Percentiles rank a stretch among this genome's conserved stretches.
phyloP scores from a whole-genome alignment of 2,329 filamentous ascomycete species.

The Claviceps cyperi region DNA sequence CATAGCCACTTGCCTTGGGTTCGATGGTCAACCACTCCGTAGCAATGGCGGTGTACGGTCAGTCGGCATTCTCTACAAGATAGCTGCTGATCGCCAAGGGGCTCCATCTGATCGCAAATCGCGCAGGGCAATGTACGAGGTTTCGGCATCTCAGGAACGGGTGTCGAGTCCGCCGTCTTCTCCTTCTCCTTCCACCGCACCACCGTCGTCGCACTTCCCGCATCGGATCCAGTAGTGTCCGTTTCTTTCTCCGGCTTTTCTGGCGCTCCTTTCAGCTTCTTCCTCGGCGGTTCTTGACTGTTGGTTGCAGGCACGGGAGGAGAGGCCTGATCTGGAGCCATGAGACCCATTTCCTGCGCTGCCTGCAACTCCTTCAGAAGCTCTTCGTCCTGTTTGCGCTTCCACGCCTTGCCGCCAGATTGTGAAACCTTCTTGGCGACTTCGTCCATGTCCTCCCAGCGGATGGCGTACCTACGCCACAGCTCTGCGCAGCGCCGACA shows the following conservation, averaged over 20 bases:
- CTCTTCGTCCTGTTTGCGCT: slow-evolving; percentile 84
- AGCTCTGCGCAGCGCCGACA: slow-evolving; percentile 83
- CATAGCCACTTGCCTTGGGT: slow-evolving; percentile 75
- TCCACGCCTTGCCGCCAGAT: slow-evolving; percentile 68
- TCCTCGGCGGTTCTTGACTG: slow-evolving; percentile 41
- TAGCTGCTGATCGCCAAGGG: slow-evolving; percentile 55
- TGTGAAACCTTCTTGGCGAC: slow-evolving; percentile 74
- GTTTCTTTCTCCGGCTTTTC: slow-evolving; percentile 29
- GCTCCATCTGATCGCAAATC: slow-evolving; percentile 64
- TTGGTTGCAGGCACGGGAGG: slow-evolving; percentile 14
- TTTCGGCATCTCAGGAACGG: slow-evolving; percentile 62
- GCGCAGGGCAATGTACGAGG: slow-evolving; percentile 70
- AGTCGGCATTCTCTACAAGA: slow-evolving; percentile 79
- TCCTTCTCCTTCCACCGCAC: slow-evolving; percentile 48
- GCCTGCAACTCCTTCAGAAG: slow-evolving; percentile 58
- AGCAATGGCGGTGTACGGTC: slow-evolving; percentile 84
- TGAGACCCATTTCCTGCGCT: slow-evolving; percentile 43
- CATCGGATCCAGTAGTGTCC: slow-evolving; percentile 32
- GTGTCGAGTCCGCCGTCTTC: slow-evolving; percentile 37
- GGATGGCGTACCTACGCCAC: slow-evolving; percentile 91
- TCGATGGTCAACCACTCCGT: slow-evolving; percentile 64
- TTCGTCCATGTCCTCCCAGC: slow-evolving; percentile 90
- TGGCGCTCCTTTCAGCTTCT: slow-evolving; percentile 45
- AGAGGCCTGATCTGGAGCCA: slow-evolving; percentile 28
- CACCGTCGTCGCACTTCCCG: slow-evolving; percentile 23